Base-by-base conservation (phyloP, 495 filamentous ascomycete genomes). In the Penicillium ochrochloron region DNA sequence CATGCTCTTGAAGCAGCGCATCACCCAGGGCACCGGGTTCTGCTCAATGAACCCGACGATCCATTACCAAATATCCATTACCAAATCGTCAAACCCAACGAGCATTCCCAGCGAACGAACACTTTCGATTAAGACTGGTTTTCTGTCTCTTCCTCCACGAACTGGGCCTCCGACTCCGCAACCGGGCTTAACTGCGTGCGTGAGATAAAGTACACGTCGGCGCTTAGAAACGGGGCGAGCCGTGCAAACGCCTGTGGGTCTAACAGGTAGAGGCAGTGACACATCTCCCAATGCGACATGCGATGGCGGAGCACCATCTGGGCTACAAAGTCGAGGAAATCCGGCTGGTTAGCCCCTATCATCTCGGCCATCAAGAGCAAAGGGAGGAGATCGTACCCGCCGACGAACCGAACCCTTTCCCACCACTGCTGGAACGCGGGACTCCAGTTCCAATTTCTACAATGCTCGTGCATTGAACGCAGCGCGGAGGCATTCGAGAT, bases 371-470 rank as follows among this genome's bases (percentile, higher is more conserved):
- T 39, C 53, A 56, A 23, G 10, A 56, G 33, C n/a, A 56, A 6
- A 25, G 53, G 53, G 10, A 56, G 34, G 34, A 56, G 31, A 23
- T 56, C 53, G 29, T 56, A 37, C 53, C 53, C 53, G 15, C 53
- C 19, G 3, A 5, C 8, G 42, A 57, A 33, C 34, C 52, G 42
- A 15, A 34, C n/a, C 25, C 34, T 27, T 10, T 44, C 10, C 63
- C 58, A 66, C 63, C 63, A 66, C 2, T 17, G 5, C 27, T 41
- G 25, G 44, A 67, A 64, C 0, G 11, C 31, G 5, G 53, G 33
- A 10, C 5, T 15, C 53, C 53, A 35, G 21, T 39, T 17, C 53
- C 53, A 56, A 4, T 25, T 1, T 5, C 31, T 33, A 3, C 17
- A 29, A 25, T 53, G 42, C 48, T 52, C 59, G 37, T 27, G 31